A percentile compares a stretch with the other conserved stretches of the same genome.
Evolutionary conservation across 176 grass and related monocot genomes (phyloP).

Genomic region (Alopecurus myosuroides): DNA sequence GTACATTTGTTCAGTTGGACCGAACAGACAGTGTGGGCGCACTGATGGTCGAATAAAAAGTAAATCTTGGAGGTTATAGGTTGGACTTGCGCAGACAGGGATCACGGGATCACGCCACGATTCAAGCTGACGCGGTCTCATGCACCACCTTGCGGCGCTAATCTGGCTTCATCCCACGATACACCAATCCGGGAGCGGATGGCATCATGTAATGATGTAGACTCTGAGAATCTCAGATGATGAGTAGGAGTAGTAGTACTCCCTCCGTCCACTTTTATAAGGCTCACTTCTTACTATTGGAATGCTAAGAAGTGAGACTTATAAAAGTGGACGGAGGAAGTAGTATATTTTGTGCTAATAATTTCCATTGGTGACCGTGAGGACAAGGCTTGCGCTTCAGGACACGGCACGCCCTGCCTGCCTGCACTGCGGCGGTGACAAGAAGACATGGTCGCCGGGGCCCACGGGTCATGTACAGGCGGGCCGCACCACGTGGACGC

Average conservation of each 20-base stretch:
- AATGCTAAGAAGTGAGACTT: too few species aligned
- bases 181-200: background rate
- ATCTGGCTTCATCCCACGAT: background rate
- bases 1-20: background rate
- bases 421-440: background rate
- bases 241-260: background rate
- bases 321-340: too few species aligned
- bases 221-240: background rate
- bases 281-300: too few species aligned
- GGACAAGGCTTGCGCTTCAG: background rate
- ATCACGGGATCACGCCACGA: background rate
- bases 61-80: background rate
- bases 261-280: too few species aligned
- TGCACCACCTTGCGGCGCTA: background rate
- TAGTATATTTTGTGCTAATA: background rate
- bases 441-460: background rate
- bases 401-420: background rate
- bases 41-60: background rate
- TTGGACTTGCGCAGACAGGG: background rate
- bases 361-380: background rate
- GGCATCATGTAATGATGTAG: background rate
- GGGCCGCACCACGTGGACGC: slow-evolving; percentile 27
- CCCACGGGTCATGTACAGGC: background rate
- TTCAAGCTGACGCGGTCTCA: background rate
- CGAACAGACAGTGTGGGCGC: background rate